Base-by-base conservation (phyloP, 176 grass and related monocot genomes). In the Musa acuminata region DNA sequence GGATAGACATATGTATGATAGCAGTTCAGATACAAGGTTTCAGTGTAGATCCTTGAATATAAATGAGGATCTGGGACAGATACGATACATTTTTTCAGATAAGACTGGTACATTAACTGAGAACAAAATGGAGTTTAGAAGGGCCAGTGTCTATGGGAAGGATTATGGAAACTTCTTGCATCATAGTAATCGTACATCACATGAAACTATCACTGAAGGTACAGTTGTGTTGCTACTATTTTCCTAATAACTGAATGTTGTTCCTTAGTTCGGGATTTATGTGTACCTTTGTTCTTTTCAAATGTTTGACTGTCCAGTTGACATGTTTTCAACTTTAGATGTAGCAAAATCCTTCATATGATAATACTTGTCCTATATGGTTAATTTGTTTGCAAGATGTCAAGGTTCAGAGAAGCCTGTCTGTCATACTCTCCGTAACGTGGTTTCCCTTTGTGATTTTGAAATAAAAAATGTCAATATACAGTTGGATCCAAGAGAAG, bases 1-100 rank as follows among this genome's bases (percentile, higher is more conserved):
- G 73, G 96, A 99, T 79, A 88, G 78, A 71, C 82, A 80, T 26
- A 99, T 99, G 96, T 95, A 95, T 84, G 90, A 94, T 82, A 82
- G 76, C 23, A 85, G 26, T 85, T 99, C 96, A 86, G 84, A 89
- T 72, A 91, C 96, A 77, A 91, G 96, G 85, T 99, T 99, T 85
- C 96, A 99, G 69, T 99, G 96, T 64, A 82, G 96, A 72, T 99
- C 96, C 77, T 91, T 99, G 76, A 99, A 99, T 89, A 99, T 99
- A 75, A 99, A 99, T 9, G 96, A 99, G 81, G 96, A 99, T 54
- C 78, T 99, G 62, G 96, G 96, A 63, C 96, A 99, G 76, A 99
- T 99, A 85, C 73, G 83, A 53, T 99, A 99, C 78, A 83, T 99
- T 78, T 99, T 99, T 79, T 99, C 96, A 49, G 96, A 99, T 75